phyloP scores from a whole-genome alignment of 2,329 filamentous ascomycete genomes.

The Xylariomycetidae sp. region DNA sequence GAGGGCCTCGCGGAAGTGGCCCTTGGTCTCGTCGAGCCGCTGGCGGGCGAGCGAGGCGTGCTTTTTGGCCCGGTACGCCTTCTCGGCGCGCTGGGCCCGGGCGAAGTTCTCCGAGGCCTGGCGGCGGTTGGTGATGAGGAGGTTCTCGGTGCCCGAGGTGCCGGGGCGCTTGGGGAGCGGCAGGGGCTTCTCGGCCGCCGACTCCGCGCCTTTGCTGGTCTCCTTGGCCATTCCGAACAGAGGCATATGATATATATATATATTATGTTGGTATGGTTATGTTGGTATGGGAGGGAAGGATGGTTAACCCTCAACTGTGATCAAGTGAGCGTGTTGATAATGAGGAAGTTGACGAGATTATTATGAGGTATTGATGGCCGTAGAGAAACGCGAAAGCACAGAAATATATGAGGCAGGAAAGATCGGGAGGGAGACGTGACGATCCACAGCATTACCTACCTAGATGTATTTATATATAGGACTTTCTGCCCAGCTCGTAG shows the following conservation, averaged over 20 bases:
- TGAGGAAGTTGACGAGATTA: no score
- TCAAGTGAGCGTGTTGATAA: no score
- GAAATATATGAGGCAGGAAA: no score
- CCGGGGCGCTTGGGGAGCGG: slow-evolving; percentile 27
- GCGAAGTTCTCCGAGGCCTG: slow-evolving; percentile 32
- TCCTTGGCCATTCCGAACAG: slow-evolving; percentile 10
- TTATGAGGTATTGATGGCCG: no score
- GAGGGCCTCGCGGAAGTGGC: slow-evolving; percentile 31
- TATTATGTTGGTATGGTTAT: slow-evolving; percentile 15
- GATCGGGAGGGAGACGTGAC: no score
- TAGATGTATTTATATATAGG: no score
- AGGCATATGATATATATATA: slow-evolving; percentile 7
- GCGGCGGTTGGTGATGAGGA: slow-evolving; percentile 33
- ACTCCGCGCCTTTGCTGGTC: background rate
- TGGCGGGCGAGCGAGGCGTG: slow-evolving; percentile 33
- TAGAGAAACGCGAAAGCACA: no score
- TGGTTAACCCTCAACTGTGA: no score
- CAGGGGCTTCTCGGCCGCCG: slow-evolving; percentile 8
- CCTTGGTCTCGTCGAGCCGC: slow-evolving; percentile 32
- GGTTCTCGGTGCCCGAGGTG: slow-evolving; percentile 38
- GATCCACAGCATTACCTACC: no score
- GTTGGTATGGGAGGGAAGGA: no score
- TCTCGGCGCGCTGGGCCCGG: slow-evolving; percentile 35
- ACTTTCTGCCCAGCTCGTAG: no score
- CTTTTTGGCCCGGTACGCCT: slow-evolving; percentile 35